phyloP scores from a whole-genome alignment of 495 filamentous ascomycete species.

The Aspergillus funiculosus region DNA sequence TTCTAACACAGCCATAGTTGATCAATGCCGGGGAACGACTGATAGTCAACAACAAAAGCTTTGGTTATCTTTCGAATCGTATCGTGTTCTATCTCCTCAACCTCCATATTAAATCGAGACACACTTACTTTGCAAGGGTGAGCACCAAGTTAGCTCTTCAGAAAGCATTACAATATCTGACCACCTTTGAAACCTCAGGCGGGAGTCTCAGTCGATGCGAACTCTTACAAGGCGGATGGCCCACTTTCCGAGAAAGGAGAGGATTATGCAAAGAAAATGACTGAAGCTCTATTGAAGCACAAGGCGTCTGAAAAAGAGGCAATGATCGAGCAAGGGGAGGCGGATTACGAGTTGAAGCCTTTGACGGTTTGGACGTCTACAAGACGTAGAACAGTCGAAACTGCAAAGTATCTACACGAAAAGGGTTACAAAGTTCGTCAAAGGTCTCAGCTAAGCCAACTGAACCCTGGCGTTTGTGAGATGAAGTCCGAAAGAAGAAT shows the following conservation, averaged over 20 bases:
- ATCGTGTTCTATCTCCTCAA: conserved; percentile 99
- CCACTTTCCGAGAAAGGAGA: conserved; percentile 73
- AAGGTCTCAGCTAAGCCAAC: conserved; percentile 89
- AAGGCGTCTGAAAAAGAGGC: conserved; percentile 72
- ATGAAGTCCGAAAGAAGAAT: conserved; percentile 81
- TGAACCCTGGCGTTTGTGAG: conserved; percentile 95
- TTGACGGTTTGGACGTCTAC: conserved; percentile 94
- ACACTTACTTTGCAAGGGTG: conserved; percentile 89
- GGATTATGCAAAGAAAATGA: conserved; percentile 85
- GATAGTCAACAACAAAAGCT: conserved; percentile 89
- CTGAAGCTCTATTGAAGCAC: conserved; percentile 71
- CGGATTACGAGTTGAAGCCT: conserved; percentile 63
- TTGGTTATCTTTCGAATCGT: conserved; percentile 89
- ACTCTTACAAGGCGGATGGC: conserved; percentile 86
- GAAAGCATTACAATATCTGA: conserved; percentile 3
- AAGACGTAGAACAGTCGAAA: conserved; percentile 81
- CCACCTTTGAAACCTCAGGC: conserved; percentile 29
- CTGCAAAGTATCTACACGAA: conserved; percentile 70
- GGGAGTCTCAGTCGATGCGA: conserved; percentile 65
- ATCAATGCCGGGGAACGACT: conserved; percentile 93
- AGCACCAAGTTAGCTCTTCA: conserved; percentile 16
- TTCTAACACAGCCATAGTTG: conserved; percentile 52
- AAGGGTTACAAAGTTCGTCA: conserved; percentile 81
- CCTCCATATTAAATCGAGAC: conserved; percentile 87
- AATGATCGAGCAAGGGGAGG: conserved; percentile 61